Conservation (phyloP, 495 filamentous ascomycete species). For the Talaromyces stipitatus region DNA sequence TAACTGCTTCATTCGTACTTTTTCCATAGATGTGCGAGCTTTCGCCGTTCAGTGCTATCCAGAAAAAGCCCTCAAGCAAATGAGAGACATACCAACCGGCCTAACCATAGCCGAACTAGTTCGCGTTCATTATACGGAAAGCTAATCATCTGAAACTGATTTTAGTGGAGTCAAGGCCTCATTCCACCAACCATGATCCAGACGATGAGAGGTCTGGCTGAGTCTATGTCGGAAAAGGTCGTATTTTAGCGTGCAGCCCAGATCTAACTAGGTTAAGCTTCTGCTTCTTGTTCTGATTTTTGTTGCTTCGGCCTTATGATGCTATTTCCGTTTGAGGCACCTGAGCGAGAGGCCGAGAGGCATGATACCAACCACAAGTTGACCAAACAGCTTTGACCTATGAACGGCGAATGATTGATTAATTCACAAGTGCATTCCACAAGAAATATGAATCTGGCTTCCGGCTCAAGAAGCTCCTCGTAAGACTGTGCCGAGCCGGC, state of each 20-base stretch:
- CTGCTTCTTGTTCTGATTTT: too few relatives aligned
- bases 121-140: too few relatives aligned
- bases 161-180: neutral
- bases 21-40: neutral
- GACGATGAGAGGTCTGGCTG: neutral
- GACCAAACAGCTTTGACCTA: too few relatives aligned
- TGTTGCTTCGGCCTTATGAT: too few relatives aligned
- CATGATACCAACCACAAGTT: too few relatives aligned
- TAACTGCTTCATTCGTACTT: neutral
- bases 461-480: neutral
- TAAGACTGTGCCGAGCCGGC: neutral
- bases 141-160: neutral
- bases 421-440: too few relatives aligned
- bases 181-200: neutral
- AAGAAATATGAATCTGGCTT: neutral
- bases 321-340: neutral
- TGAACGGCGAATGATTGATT: too few relatives aligned
- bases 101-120: neutral
- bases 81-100: neutral
- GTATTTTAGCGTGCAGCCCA: neutral
- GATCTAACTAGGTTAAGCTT: neutral
- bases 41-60: neutral
- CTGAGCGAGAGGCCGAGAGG: too few relatives aligned
- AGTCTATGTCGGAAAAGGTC: neutral
- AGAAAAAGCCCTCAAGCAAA: neutral